These are phyloP conservation scores for Omphalotus guepiniiformis DNA, from an alignment of 768 basidiomycete species.

Conservation along the genomic window DNA sequence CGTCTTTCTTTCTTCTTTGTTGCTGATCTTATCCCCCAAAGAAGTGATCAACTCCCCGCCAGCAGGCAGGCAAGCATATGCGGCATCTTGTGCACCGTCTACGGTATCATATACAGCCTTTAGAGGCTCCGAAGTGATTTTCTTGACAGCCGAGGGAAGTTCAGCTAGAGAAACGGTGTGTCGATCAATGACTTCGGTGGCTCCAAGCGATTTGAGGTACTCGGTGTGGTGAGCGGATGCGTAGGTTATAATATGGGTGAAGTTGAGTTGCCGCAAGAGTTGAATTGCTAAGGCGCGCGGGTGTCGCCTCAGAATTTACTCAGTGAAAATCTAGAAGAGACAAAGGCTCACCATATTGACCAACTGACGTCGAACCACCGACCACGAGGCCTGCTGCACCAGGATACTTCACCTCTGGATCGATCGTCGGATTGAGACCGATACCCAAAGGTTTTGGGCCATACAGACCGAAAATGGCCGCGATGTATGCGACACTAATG, in stretches of 20 bases:
- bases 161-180: background rate
- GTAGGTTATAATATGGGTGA: constrained; percentile 24
- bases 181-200: constrained; percentile 17
- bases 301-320: background rate
- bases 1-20: constrained; percentile 15
- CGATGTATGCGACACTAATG: constrained; percentile 21
- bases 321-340: background rate
- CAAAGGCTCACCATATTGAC: constrained; percentile 36
- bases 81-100: background rate
- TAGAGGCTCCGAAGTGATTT: background rate
- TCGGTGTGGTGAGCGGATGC: constrained; percentile 20
- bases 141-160: background rate
- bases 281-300: constrained; percentile 22
- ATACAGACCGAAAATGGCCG: constrained; percentile 23
- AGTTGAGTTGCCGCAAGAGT: constrained; percentile 23
- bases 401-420: constrained; percentile 34
- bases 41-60: background rate
- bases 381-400: constrained; percentile 42
- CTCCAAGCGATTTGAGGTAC: constrained; percentile 24
- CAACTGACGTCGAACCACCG: constrained; percentile 45
- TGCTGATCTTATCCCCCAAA: background rate
- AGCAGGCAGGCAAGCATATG: background rate
- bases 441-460: constrained; percentile 28
- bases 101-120: constrained; percentile 1
- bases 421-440: constrained; percentile 36